Conservation (phyloP, 495 filamentous ascomycete species). For the Talaromyces wortmannii region DNA sequence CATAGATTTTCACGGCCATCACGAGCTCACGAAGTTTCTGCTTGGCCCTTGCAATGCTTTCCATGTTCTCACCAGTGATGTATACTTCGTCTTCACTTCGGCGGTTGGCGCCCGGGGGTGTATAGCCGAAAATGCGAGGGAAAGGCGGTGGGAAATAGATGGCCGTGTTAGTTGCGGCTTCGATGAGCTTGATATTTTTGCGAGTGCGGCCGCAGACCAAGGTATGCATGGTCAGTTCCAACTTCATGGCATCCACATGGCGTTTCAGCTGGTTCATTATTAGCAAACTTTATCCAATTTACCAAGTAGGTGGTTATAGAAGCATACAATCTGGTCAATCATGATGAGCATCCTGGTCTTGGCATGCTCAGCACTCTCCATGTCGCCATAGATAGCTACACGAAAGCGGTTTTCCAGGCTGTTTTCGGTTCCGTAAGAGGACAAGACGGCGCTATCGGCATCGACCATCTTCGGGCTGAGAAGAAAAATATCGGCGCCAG, state of each 20-base stretch:
- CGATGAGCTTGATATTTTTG: constrained; percentile 95
- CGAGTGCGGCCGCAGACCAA: constrained; percentile 84
- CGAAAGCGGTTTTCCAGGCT: constrained; percentile 74
- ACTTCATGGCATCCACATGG: constrained; percentile 69
- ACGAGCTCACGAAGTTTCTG: constrained; percentile 80
- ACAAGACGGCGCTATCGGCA: constrained; percentile 42
- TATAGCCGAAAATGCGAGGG: constrained; percentile 81
- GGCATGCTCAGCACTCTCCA: constrained; percentile 91
- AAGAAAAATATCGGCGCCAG: constrained; percentile 93
- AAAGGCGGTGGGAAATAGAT: constrained; percentile 98
- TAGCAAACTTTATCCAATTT: constrained; percentile 13
- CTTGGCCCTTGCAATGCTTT: constrained; percentile 80
- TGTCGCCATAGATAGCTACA: constrained; percentile 89
- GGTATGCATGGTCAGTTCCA: constrained; percentile 84
- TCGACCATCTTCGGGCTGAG: constrained; percentile 68
- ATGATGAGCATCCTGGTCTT: constrained; percentile 94
- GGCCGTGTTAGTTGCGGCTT: constrained; percentile 86
- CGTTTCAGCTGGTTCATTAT: constrained; percentile 65
- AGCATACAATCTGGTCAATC: constrained; percentile 89
- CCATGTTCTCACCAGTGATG: constrained; percentile 79
- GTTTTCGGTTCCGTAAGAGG: constrained; percentile 57
- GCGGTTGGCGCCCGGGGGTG: constrained; percentile 66
- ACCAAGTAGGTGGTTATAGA: background rate
- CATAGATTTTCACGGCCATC: constrained; percentile 69
- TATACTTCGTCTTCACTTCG: constrained; percentile 85